Base-by-base conservation (phyloP, 164 flowering plant species). In the Liquidambar formosana region DNA sequence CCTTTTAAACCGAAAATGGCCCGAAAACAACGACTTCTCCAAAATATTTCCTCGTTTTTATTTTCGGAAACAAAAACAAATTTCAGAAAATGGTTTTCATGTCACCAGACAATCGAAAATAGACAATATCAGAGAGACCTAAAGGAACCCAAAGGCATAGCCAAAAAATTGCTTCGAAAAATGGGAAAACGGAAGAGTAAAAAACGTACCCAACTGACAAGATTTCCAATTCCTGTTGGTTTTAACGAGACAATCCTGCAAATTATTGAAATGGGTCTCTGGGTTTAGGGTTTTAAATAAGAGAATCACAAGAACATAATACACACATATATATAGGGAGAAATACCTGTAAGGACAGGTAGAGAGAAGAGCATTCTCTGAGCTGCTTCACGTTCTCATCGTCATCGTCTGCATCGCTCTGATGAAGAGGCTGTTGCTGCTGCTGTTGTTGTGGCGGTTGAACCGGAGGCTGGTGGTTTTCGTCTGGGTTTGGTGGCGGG, bases 331-430 rank as follows among this genome's bases (percentile, higher is more conserved):
- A 56, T 33, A 33, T 9, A 46, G 41, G 41, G 41, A 33, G 2
- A 33, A 33, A 33, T 52, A 90, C 97, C 93, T 90, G 97, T 28
- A 93, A 74, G 22, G 89, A 75, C 43, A 93, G 73, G 82, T 91
- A 91, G 67, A 87, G 54, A 61, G 76, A 53, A 47, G 96, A 88
- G 71, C 96, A 93, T 51, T 93, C 85, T 27, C 73, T 26, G 52
- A 93, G 98, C 78, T 93, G 93, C 82, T 87, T 93, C 69, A 91
- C 93, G 75, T 70, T 90, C 65, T 87, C 96, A 54, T 93, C 94
- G 1, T 91, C 96, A 27, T 91, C 96, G 48, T 88, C 94, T 16
- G 89, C 86, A 19, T 85, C 92, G 46, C 45, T 73, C 69, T 82
- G 88, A 66, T 91, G 98, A 61, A 83, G 78, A 10, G 76, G 65